A percentile compares a stretch with the other conserved stretches of the same genome.
Conservation (phyloP, 345 rosid species). For the Passiflora organensis region DNA sequence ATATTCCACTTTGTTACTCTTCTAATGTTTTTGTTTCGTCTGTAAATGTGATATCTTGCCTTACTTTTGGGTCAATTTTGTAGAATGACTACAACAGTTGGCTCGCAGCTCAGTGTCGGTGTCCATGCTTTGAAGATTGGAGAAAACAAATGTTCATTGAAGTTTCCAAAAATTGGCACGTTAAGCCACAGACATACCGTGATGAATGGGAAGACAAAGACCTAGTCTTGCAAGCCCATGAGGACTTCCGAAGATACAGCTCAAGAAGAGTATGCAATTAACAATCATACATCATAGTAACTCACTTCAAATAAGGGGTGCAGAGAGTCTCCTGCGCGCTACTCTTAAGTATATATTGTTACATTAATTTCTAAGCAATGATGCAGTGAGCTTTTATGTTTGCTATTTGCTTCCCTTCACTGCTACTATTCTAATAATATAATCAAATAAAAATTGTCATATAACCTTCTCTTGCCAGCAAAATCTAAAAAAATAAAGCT, state of each 20-base stretch:
- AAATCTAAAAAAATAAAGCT: no score
- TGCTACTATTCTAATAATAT: no score
- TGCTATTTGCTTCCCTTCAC: no score
- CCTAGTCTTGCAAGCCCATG: slow-evolving; percentile 39
- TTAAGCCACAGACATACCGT: slow-evolving; percentile 38
- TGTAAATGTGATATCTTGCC: no score
- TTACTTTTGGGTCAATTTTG: slow-evolving; percentile 1
- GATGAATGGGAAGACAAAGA: slow-evolving; percentile 64
- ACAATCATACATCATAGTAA: neutral
- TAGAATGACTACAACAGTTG: slow-evolving; percentile 56
- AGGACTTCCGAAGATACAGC: slow-evolving; percentile 32
- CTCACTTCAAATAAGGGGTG: neutral
- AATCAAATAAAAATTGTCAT: no score
- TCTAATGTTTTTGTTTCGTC: no score
- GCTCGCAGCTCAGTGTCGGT: slow-evolving; percentile 47
- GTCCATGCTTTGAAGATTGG: slow-evolving; percentile 45
- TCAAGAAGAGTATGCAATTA: neutral
- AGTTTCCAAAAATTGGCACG: neutral
- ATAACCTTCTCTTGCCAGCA: no score
- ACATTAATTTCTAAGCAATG: neutral
- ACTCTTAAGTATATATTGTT: neutral
- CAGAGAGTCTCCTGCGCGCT: neutral
- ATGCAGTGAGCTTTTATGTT: neutral
- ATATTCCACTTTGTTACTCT: no score
- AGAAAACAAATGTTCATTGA: slow-evolving; percentile 37